Evolutionary conservation across 75 land plant species (phyloP).

Genomic region (Larix kaempferi): DNA sequence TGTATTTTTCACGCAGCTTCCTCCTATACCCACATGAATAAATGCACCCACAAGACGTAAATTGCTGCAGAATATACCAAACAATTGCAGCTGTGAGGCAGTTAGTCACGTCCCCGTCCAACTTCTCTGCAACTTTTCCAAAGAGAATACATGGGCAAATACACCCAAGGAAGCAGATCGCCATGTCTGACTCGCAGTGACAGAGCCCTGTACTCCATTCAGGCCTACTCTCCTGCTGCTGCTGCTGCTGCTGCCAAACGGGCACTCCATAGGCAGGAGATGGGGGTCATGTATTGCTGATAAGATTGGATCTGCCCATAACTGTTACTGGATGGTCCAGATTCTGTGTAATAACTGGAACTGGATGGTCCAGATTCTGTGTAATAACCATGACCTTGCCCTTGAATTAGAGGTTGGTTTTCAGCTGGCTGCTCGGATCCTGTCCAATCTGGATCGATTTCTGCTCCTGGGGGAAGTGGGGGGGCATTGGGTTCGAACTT

Average conservation of each 20-base stretch:
- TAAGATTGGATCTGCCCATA: not conserved
- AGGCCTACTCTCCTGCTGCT: not conserved
- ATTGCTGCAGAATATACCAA: slow-evolving; percentile 36
- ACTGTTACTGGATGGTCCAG: not conserved
- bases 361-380: not conserved
- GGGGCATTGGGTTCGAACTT: slow-evolving; percentile 2
- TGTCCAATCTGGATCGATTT: not conserved
- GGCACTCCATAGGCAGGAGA: slow-evolving; percentile 7
- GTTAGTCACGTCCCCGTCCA: slow-evolving; percentile 26
- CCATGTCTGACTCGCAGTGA: slow-evolving; percentile 18
- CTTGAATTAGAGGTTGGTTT: not conserved
- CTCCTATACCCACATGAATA: slow-evolving; percentile 28
- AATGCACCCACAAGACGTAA: slow-evolving; percentile 31
- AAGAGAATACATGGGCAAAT: slow-evolving; percentile 40
- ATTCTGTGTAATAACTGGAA: not conserved
- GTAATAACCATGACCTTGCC: not conserved
- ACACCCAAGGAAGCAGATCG: slow-evolving; percentile 27
- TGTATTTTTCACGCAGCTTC: slow-evolving; percentile 30
- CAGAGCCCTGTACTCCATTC: slow-evolving; percentile 28
- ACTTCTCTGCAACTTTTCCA: slow-evolving; percentile 20
- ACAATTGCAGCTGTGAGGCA: slow-evolving; percentile 26
- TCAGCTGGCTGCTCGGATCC: not conserved
- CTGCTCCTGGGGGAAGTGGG: not conserved
- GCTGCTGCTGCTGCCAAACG: not conserved
- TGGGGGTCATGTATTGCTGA: slow-evolving; percentile 8